Evolutionary conservation across 768 basidiomycete species (phyloP).

Genomic region (Amanita exitialis): DNA sequence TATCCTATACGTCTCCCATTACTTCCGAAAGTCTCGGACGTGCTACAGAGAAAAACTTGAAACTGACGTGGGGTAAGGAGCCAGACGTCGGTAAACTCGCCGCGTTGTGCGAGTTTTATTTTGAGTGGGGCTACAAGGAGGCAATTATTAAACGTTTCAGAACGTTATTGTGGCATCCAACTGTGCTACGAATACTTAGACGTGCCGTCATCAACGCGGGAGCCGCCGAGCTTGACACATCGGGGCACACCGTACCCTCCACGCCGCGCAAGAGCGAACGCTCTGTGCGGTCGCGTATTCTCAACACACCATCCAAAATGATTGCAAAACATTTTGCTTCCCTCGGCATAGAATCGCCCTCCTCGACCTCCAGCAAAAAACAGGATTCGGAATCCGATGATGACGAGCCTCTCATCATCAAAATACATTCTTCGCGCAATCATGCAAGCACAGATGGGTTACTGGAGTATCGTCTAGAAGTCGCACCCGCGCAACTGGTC

Average conservation of each 20-base stretch:
- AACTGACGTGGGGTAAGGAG: conserved; percentile 41
- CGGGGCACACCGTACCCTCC: conserved; percentile 11
- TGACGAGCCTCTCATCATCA: conserved; percentile 40
- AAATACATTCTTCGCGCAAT: conserved; percentile 53
- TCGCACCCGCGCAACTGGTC: conserved; percentile 60
- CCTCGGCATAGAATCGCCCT: conserved; percentile 20
- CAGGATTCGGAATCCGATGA: conserved; percentile 21
- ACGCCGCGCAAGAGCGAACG: conserved; percentile 31
- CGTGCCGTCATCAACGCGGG: conserved; percentile 47
- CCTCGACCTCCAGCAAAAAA: conserved; percentile 8
- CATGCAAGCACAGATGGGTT: conserved; percentile 65
- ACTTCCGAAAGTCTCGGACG: conserved; percentile 55
- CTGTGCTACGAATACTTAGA: conserved; percentile 63
- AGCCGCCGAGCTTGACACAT: conserved; percentile 7
- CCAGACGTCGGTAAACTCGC: conserved; percentile 68
- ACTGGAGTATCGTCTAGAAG: conserved; percentile 74
- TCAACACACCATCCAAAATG: conserved; percentile 45
- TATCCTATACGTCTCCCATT: conserved; percentile 71
- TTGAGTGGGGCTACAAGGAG: conserved; percentile 87
- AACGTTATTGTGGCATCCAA: conserved; percentile 72
- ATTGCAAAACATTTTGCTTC: conserved; percentile 48
- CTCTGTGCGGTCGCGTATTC: conserved; percentile 10
- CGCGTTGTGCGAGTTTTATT: conserved; percentile 73
- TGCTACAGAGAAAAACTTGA: conserved; percentile 20
- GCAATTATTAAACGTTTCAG: conserved; percentile 78